phyloP scores from a whole-genome alignment of 1,284 basidiomycete species.

The Boletus mariae region DNA sequence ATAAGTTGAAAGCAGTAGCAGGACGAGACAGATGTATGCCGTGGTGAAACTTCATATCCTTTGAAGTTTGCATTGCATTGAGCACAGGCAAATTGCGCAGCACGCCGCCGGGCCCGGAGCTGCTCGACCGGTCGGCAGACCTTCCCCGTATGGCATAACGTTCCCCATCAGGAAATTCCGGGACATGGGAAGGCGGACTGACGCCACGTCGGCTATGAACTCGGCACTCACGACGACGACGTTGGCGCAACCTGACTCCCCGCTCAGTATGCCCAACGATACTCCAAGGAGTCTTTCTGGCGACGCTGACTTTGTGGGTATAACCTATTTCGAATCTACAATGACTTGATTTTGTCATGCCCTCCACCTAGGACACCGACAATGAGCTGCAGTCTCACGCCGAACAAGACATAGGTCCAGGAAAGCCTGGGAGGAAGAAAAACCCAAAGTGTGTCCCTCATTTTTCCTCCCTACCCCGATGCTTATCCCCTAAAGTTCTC shows the following conservation, averaged over 20 bases:
- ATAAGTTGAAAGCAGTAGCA: neutral
- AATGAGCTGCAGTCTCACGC: conserved; percentile 54
- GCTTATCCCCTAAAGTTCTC: conserved; percentile 52
- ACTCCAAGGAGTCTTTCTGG: conserved; percentile 27
- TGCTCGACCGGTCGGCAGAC: neutral
- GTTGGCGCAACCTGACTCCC: neutral
- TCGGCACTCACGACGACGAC: neutral
- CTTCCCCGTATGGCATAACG: neutral
- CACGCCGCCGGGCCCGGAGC: neutral
- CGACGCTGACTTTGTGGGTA: conserved; percentile 25
- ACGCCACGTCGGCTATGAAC: conserved; percentile 1
- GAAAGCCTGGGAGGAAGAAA: conserved; percentile 79
- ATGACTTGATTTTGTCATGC: conserved; percentile 13
- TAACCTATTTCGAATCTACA: conserved; percentile 13
- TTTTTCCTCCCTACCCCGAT: conserved; percentile 11
- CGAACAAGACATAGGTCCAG: conserved; percentile 43
- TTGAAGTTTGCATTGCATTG: neutral
- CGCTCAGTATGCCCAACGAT: conserved; percentile 29
- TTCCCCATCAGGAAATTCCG: neutral
- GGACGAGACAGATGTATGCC: neutral
- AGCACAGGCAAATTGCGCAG: neutral
- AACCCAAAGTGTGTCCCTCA: conserved; percentile 65
- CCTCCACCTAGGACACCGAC: conserved; percentile 54
- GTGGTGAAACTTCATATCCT: neutral
- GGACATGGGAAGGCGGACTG: neutral